phyloP scores from a whole-genome alignment of 768 basidiomycete genomes.

The Trichaptum fuscoviolaceum region DNA sequence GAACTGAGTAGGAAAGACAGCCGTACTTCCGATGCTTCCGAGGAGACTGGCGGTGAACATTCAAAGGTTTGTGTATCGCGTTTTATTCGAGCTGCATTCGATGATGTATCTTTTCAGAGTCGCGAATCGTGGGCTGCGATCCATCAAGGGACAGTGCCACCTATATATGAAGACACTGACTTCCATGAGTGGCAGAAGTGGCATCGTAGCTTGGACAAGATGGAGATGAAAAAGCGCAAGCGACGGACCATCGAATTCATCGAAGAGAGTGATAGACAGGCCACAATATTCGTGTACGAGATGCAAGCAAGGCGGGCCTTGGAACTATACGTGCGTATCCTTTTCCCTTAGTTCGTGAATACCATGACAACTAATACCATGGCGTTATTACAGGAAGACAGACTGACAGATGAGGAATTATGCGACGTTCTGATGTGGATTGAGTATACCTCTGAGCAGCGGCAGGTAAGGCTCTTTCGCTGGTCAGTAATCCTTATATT shows the following conservation, averaged over 20 bases:
- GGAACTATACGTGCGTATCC: conserved; percentile 17
- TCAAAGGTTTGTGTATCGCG: conserved; percentile 28
- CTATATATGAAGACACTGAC: conserved; percentile 35
- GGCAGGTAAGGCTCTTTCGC: conserved; percentile 24
- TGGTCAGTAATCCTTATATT: not conserved
- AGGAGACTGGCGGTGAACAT: conserved; percentile 29
- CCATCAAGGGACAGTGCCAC: conserved; percentile 32
- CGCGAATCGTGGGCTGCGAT: conserved; percentile 41
- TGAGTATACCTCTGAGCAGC: conserved; percentile 14
- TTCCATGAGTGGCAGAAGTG: conserved; percentile 40
- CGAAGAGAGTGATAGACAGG: conserved; percentile 25
- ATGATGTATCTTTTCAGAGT: conserved; percentile 24
- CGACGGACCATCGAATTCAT: conserved; percentile 27
- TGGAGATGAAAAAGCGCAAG: conserved; percentile 27
- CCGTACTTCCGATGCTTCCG: conserved; percentile 15
- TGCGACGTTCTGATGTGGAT: conserved; percentile 18
- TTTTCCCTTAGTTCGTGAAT: not conserved
- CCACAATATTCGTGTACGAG: conserved; percentile 33
- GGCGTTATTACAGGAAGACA: conserved; percentile 20
- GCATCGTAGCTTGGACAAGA: conserved; percentile 37
- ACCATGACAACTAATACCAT: conserved; percentile 1
- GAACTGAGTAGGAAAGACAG: conserved; percentile 33
- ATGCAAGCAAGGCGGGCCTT: conserved; percentile 31
- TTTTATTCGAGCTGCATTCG: not conserved
- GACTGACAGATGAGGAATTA: conserved; percentile 22